Percentiles rank a stretch among this genome's conserved stretches.
These are phyloP conservation scores for Oldenlandia corymbosa DNA, from an alignment of 257 asterid species.

Conservation along the genomic window DNA sequence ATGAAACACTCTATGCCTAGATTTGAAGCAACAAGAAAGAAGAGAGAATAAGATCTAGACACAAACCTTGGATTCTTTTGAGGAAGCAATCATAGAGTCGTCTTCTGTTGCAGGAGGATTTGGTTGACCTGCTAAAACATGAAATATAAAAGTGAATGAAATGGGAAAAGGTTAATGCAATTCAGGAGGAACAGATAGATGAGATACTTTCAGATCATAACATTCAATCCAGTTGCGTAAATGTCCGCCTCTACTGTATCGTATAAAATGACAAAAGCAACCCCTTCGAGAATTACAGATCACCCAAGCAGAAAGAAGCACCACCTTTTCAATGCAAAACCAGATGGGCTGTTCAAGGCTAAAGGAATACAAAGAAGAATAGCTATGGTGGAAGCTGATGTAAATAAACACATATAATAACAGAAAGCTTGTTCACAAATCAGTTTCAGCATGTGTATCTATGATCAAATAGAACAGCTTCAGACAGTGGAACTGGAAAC, in stretches of 20 bases:
- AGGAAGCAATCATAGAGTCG: constrained; percentile 24
- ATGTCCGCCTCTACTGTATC: not conserved
- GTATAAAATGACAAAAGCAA: not conserved
- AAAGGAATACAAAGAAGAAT: not conserved
- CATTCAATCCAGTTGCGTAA: too few species aligned
- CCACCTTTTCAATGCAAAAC: not conserved
- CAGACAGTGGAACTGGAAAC: not conserved
- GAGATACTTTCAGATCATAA: not conserved
- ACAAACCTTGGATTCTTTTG: constrained; percentile 46
- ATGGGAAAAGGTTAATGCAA: not conserved
- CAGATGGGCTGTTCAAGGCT: not conserved
- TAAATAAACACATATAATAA: not conserved
- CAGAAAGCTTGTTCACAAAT: not conserved
- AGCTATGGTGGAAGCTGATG: not conserved
- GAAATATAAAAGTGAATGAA: constrained; percentile 8
- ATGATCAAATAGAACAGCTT: not conserved
- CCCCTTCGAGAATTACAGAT: not conserved
- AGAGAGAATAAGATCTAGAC: constrained; percentile 20
- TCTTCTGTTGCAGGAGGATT: constrained; percentile 27
- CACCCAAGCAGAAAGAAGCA: not conserved
- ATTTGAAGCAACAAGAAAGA: constrained; percentile 9
- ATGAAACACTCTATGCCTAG: not conserved
- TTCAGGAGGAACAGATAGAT: not conserved
- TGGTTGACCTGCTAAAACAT: constrained; percentile 30
- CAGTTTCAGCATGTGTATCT: not conserved